Evolutionary conservation across 306 rosid species (phyloP).

Genomic region (Amphicarpaea edgeworthii): DNA sequence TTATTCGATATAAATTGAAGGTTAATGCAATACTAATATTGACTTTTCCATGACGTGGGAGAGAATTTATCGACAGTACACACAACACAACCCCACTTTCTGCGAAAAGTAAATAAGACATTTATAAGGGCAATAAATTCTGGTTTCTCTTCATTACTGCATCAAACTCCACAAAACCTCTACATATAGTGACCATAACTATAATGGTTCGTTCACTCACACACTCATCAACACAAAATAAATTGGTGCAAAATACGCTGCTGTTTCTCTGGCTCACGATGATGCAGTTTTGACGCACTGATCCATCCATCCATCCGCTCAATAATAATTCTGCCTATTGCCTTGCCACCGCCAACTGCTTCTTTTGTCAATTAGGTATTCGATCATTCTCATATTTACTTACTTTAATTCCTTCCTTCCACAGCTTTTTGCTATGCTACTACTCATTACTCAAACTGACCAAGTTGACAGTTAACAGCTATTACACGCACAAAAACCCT

Average conservation of each 20-base stretch:
- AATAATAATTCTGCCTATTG: neutral
- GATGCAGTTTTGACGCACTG: neutral
- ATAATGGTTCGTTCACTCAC: neutral
- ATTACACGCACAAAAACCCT: neutral
- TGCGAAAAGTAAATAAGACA: neutral
- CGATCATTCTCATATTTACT: neutral
- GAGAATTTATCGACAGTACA: neutral
- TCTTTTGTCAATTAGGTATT: neutral
- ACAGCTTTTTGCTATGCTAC: neutral
- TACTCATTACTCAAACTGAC: neutral
- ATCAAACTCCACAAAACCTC: neutral
- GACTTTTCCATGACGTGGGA: neutral
- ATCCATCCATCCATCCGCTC: too few relatives aligned
- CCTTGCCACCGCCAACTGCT: neutral
- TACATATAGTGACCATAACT: neutral
- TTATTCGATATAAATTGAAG: too few relatives aligned
- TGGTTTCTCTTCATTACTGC: too few relatives aligned
- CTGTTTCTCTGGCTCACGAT: neutral
- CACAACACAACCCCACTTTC: neutral
- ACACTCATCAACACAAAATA: neutral
- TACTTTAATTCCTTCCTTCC: too few relatives aligned
- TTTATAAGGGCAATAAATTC: slow-evolving; percentile 11
- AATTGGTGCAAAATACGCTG: neutral
- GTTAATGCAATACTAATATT: too few relatives aligned
- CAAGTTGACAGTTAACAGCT: neutral